Percentiles rank a stretch among this genome's conserved stretches.
Conservation (phyloP, 2,329 filamentous ascomycete species). For the Colletotrichum chrysophilum region DNA sequence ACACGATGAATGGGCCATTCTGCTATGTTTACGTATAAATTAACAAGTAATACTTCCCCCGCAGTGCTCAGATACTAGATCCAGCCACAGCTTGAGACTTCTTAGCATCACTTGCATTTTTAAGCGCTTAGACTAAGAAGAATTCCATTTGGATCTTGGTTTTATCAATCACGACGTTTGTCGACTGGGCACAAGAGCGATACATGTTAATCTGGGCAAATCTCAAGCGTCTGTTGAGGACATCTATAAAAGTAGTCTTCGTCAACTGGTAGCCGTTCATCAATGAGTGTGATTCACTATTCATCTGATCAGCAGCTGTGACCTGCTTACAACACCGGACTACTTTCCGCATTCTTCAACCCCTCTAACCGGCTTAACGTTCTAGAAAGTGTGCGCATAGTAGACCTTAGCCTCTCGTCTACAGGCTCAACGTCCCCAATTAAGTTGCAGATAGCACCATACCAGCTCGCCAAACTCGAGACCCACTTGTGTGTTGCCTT, state of each 20-base stretch:
- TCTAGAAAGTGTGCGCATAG: no score
- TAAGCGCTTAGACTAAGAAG: not conserved
- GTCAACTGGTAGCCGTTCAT: no score
- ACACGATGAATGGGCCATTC: conserved; percentile 30
- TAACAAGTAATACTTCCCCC: not conserved
- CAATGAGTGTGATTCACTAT: no score
- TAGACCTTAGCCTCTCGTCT: no score
- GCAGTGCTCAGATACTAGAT: not conserved
- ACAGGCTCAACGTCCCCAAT: no score
- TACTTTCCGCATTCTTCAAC: no score
- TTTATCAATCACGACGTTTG: not conserved
- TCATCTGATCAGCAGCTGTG: no score
- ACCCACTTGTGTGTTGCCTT: no score
- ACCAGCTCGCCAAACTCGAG: no score
- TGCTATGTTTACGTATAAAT: conserved; percentile 34
- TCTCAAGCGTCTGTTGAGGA: not conserved
- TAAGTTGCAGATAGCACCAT: no score
- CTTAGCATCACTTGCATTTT: accelerated
- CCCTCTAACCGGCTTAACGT: no score
- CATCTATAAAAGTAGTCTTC: accelerated
- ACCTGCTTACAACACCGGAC: no score
- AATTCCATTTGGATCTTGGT: not conserved
- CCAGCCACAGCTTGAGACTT: not conserved
- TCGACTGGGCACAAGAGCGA: not conserved
- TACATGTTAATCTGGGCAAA: accelerated